Base-by-base conservation (phyloP, 73 alveolate species). In the Breviolum minutum region DNA sequence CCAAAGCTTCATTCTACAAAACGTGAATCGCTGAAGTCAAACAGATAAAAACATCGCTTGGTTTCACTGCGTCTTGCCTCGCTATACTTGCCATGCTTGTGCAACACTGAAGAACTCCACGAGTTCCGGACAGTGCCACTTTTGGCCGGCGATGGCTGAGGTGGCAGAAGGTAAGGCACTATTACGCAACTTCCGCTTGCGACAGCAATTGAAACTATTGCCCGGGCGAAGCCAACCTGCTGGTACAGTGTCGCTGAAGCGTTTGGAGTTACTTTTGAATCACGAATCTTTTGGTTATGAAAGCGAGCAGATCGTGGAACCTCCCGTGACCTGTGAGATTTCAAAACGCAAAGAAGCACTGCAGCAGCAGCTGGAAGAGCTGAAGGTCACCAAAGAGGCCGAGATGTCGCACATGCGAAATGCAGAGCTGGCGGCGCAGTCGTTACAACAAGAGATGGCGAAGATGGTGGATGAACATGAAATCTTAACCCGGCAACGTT, bases 171-270 rank as follows among this genome's bases (percentile, higher is more conserved):
- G 91, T 73, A 13, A 19, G 11, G 91, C 91, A 8, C 61, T 82
- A 73, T 74, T 82, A 73, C 74, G 73, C 61, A 82, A 82, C 63
- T 82, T 82, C 26, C 91, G 91, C 74, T 61, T 48, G 91, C 91
- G 91, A 20, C 91, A 82, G 73, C 91, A 61, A 22, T 24, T 82
- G 60, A 82, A 61, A 61, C 91, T 82, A 73, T 73, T 82, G 10
- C 91, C 91, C 0, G 74, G 91, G 19, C 30, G 69, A 8, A 48
- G 69, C 22, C 91, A 82, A 17, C 91, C 71, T 14, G 91, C 91
- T 13, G 91, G 91, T 73, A 82, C 91, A 40, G 91, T 82, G 54
- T 82, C 91, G 54, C 24, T 82, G 91, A 61, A 82, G 61, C 91
- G 91, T 19, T 54, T 82, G 14, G 91, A 82, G 73, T 70, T 20